Conservation (phyloP, 441 rosid genomes). For the Bocquillonia castaneifolia region DNA sequence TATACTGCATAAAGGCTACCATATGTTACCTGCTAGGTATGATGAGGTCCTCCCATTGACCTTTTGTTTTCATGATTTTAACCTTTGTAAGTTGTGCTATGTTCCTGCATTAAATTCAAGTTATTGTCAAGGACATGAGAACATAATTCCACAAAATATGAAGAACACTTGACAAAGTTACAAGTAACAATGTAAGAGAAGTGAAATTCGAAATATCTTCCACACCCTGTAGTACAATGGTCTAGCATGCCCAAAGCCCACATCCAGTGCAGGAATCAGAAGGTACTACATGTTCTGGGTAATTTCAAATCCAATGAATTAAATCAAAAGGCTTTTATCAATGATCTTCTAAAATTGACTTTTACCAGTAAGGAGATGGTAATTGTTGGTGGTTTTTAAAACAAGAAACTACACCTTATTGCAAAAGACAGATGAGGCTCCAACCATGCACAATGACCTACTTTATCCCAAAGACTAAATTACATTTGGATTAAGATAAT, state of each 20-base stretch:
- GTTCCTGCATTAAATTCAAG: constrained; percentile 44
- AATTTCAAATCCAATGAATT: too few species aligned
- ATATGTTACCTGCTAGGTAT: constrained; percentile 58
- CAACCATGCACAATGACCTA: neutral
- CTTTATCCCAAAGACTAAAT: too few species aligned
- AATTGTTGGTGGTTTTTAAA: neutral
- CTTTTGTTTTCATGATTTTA: constrained; percentile 52
- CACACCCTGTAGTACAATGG: too few species aligned
- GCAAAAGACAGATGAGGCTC: neutral
- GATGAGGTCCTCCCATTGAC: constrained; percentile 67
- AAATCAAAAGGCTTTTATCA: too few species aligned
- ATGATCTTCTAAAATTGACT: neutral
- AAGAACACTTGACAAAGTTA: constrained; percentile 5
- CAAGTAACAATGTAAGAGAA: too few species aligned
- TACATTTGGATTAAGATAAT: too few species aligned
- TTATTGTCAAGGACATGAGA: neutral
- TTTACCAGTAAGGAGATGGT: neutral
- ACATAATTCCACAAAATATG: neutral
- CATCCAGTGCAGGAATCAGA: too few species aligned
- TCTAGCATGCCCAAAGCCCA: too few species aligned
- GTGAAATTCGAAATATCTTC: too few species aligned
- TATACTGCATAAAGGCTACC: neutral
- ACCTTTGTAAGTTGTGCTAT: constrained; percentile 81
- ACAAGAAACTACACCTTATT: neutral
- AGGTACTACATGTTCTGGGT: too few species aligned